Conservation (phyloP, 257 asterid genomes). For the Nicotiana tomentosiformis region DNA sequence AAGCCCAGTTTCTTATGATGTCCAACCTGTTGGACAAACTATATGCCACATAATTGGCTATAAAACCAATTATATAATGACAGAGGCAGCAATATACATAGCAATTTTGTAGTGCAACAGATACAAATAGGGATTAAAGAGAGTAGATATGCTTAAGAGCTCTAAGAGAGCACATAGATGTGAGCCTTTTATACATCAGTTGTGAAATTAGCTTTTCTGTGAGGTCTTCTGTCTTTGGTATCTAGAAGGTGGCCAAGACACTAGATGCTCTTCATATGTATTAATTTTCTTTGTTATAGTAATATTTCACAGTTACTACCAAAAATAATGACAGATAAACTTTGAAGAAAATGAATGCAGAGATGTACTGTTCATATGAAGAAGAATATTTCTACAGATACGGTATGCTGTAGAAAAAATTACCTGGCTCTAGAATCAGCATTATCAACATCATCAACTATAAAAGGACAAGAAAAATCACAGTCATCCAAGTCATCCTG, state of each 20-base stretch:
- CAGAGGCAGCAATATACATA: too few species aligned
- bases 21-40: not conserved
- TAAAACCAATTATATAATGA: not conserved
- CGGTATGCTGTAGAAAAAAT: not conserved
- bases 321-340: not conserved
- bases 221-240: too few species aligned
- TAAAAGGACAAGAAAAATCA: conserved; percentile 83
- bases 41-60: not conserved
- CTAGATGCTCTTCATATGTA: too few species aligned
- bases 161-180: too few species aligned
- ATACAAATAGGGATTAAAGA: too few species aligned
- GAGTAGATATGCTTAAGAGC: too few species aligned
- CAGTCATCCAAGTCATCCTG: conserved; percentile 86
- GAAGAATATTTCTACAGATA: not conserved
- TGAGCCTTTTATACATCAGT: too few species aligned
- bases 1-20: not conserved
- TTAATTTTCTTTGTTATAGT: too few species aligned
- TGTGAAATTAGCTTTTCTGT: too few species aligned
- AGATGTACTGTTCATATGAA: not conserved
- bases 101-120: too few species aligned
- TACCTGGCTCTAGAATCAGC: conserved; percentile 69
- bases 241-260: too few species aligned
- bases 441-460: conserved; percentile 90
- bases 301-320: too few species aligned
- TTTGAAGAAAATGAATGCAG: not conserved